Conservation (phyloP, 495 filamentous ascomycete species). For the Thozetella sp. region DNA sequence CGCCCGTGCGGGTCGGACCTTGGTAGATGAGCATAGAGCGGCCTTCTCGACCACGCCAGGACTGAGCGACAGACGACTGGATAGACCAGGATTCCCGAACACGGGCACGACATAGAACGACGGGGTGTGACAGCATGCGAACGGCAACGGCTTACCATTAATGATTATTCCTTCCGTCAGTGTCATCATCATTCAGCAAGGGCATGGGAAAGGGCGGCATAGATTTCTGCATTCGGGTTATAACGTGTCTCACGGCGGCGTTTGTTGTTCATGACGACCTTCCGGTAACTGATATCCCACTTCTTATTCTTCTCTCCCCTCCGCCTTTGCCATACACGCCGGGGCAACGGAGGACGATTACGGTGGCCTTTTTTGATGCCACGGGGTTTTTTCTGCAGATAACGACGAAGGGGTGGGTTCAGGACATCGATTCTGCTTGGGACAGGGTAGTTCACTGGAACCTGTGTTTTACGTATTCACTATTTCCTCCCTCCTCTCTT, state of each 20-base stretch:
- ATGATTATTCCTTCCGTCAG: slow-evolving; percentile 1
- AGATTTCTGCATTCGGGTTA: slow-evolving; percentile 6
- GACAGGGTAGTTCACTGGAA: too few relatives aligned
- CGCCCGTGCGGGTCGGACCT: slow-evolving; percentile 74
- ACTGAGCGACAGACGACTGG: slow-evolving; percentile 6
- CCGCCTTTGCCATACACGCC: too few relatives aligned
- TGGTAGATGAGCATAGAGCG: slow-evolving; percentile 39
- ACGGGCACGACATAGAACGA: neutral
- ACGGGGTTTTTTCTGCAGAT: too few relatives aligned
- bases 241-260: slow-evolving; percentile 6
- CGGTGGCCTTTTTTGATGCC: too few relatives aligned
- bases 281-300: slow-evolving; percentile 1
- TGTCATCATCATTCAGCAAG: slow-evolving; percentile 3
- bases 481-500: too few relatives aligned
- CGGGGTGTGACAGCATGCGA: neutral
- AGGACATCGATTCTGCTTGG: too few relatives aligned
- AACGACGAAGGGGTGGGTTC: too few relatives aligned
- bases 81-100: neutral
- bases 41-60: slow-evolving; percentile 1
- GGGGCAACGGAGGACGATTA: too few relatives aligned
- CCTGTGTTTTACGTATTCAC: too few relatives aligned
- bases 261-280: slow-evolving; percentile 6
- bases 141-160: neutral
- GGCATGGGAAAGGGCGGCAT: slow-evolving; percentile 1
- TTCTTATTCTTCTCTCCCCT: neutral